Evolutionary conservation across 2,329 filamentous ascomycete genomes (phyloP), one percentile per base, ranked within the genome.

Genomic region (Purpureocillium takamizusanense): DNA sequence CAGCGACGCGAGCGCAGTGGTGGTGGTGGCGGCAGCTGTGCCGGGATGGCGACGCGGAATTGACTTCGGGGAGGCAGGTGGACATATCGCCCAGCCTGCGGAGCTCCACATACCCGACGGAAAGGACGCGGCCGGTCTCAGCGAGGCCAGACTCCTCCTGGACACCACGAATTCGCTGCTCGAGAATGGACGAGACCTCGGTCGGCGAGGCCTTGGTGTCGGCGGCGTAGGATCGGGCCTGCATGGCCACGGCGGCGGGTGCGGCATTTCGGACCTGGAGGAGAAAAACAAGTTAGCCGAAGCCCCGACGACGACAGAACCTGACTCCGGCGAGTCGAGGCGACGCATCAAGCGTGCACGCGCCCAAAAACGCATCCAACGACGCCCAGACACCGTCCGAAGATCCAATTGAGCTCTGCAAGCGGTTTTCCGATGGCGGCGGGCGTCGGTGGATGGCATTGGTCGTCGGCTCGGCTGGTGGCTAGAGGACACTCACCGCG

Each of bases 181-280:
- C 92, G 65, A 98, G 86, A 70, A 98, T 97, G 57, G 90, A 95
- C 56, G 92, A 97, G 59, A 97, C 90, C 78, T 98, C 92, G 60
- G 90, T 98, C 57, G 92, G 92, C 45, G 88, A 70, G 60, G 92
- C 88, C 80, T 97, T 97, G 55, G 86, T 84, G 62, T 94, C 89
- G 70, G 82, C 73, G 65, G 87, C 90, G 73, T 95, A 97, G 69
- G 78, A 78, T 72, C 92, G 86, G 66, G 81, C 69, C 42, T 45
- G 46, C 60, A 77, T 73, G 74, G 79, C 83, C 74, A 82, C 71
- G 66, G 77, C 75, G 65, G 78, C 81, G 65, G 88, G 86, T 72
- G 79, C 77, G 74, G 81, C 82, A 76, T 83, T 83, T 79, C 89
- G 89, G 69, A 79, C 76, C 90, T 95, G 68, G 57, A 13, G 57